These are phyloP conservation scores for Neophaeococcomyces mojaviensis DNA, from an alignment of 2,329 filamentous ascomycete genomes.

Conservation along the genomic window DNA sequence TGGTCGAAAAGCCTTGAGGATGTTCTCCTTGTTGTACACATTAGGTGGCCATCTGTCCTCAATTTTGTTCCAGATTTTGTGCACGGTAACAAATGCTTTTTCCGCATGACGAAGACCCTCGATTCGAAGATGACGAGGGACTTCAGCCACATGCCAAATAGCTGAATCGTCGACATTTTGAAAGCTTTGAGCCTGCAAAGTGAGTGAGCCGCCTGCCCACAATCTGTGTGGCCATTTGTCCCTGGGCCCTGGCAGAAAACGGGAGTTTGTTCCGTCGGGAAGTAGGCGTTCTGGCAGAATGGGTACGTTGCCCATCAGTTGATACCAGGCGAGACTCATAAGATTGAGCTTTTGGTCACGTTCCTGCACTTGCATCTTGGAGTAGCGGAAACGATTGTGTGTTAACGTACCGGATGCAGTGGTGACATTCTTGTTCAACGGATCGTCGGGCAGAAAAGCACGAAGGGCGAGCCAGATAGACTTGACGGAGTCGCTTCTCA, in stretches of 20 bases:
- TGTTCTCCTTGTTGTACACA: conserved; percentile 9
- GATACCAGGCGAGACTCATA: not conserved
- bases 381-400: too few species aligned
- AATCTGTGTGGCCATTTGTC: conserved; percentile 65
- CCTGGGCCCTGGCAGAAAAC: conserved; percentile 61
- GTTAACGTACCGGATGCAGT: too few species aligned
- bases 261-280: conserved; percentile 73
- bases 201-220: conserved; percentile 68
- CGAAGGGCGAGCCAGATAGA: too few species aligned
- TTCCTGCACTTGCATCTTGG: not conserved
- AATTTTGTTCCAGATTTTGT: conserved; percentile 43
- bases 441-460: too few species aligned
- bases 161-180: not conserved
- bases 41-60: conserved; percentile 27
- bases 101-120: conserved; percentile 18
- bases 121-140: not conserved
- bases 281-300: conserved; percentile 48
- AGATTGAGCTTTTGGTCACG: not conserved
- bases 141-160: conserved; percentile 1
- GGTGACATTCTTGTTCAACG: too few species aligned
- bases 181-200: not conserved
- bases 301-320: not conserved
- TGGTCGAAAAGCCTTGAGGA: not conserved
- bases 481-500: too few species aligned
- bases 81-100: conserved; percentile 55